phyloP scores from a whole-genome alignment of 768 basidiomycete species.

The Tricholomella constricta region DNA sequence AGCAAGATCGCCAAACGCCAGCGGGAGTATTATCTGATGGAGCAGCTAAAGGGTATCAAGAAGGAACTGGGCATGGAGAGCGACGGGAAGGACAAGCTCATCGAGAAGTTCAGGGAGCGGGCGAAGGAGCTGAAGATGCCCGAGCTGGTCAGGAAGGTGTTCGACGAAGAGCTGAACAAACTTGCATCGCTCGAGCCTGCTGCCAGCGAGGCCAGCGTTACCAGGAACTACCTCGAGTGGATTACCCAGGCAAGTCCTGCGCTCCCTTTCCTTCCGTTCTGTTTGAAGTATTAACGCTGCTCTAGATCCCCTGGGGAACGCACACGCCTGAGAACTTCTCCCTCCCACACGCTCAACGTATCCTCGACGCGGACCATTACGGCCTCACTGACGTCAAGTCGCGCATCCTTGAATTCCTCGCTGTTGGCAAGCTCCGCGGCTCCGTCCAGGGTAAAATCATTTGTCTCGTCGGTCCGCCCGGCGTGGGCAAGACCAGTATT shows the following conservation, averaged over 20 bases:
- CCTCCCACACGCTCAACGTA: constrained; percentile 75
- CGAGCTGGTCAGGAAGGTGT: constrained; percentile 85
- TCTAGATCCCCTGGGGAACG: constrained; percentile 92
- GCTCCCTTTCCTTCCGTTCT: not conserved
- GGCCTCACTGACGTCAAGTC: constrained; percentile 91
- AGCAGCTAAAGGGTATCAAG: constrained; percentile 95
- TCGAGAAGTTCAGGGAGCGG: constrained; percentile 89
- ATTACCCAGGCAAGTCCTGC: constrained; percentile 63
- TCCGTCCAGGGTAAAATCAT: constrained; percentile 98
- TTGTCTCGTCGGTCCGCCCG: constrained; percentile 94
- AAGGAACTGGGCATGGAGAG: constrained; percentile 95
- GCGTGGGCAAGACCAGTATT: constrained; percentile 96
- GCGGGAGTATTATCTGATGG: constrained; percentile 94
- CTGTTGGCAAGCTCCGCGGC: constrained; percentile 92
- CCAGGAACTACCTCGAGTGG: constrained; percentile 94
- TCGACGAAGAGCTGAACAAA: constrained; percentile 94
- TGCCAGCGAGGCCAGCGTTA: constrained; percentile 91
- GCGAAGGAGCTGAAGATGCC: constrained; percentile 87
- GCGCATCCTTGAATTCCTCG: constrained; percentile 93
- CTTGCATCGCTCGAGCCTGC: constrained; percentile 87
- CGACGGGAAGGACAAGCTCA: constrained; percentile 92
- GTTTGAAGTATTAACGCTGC: constrained; percentile 1
- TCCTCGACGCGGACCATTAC: constrained; percentile 95
- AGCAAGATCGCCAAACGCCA: constrained; percentile 93
- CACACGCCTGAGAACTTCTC: constrained; percentile 94